phyloP scores from a whole-genome alignment of 768 basidiomycete genomes.

The Hypsizygus marmoreus region DNA sequence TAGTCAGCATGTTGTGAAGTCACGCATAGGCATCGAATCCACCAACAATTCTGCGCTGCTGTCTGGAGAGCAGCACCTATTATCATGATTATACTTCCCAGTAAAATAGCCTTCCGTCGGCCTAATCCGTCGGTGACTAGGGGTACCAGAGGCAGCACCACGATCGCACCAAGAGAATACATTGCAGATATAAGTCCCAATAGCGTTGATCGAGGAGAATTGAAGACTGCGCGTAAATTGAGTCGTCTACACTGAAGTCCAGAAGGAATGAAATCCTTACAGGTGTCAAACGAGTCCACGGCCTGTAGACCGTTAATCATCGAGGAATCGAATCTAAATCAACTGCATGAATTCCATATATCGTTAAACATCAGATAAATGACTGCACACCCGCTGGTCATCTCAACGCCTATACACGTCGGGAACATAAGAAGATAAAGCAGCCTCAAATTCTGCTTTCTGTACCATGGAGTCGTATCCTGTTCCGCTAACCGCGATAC shows the following conservation, averaged over 20 bases:
- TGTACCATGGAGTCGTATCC: slow-evolving; percentile 62
- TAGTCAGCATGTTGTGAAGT: neutral
- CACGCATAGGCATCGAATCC: neutral
- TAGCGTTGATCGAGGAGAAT: slow-evolving; percentile 52
- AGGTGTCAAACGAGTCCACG: slow-evolving; percentile 55
- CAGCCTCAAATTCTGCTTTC: slow-evolving; percentile 56
- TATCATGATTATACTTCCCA: slow-evolving; percentile 53
- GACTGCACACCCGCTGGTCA: slow-evolving; percentile 55
- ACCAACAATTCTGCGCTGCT: slow-evolving; percentile 49
- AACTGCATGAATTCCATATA: neutral
- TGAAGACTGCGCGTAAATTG: slow-evolving; percentile 41
- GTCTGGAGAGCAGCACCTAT: slow-evolving; percentile 49
- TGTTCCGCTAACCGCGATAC: slow-evolving; percentile 45
- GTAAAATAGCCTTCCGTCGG: slow-evolving; percentile 49
- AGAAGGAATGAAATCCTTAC: slow-evolving; percentile 33
- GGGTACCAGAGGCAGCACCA: slow-evolving; percentile 55
- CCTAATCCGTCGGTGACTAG: slow-evolving; percentile 52
- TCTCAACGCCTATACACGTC: slow-evolving; percentile 62
- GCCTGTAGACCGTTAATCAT: slow-evolving; percentile 68
- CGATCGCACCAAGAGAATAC: slow-evolving; percentile 62
- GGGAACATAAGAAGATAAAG: slow-evolving; percentile 61
- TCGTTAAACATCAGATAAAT: too few species aligned
- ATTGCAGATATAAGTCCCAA: slow-evolving; percentile 60
- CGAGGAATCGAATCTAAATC: slow-evolving; percentile 53
- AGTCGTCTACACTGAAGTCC: neutral